phyloP scores from a whole-genome alignment of 225 moss, liverwort and hornwort genomes.

The Straminergon stramineum region DNA sequence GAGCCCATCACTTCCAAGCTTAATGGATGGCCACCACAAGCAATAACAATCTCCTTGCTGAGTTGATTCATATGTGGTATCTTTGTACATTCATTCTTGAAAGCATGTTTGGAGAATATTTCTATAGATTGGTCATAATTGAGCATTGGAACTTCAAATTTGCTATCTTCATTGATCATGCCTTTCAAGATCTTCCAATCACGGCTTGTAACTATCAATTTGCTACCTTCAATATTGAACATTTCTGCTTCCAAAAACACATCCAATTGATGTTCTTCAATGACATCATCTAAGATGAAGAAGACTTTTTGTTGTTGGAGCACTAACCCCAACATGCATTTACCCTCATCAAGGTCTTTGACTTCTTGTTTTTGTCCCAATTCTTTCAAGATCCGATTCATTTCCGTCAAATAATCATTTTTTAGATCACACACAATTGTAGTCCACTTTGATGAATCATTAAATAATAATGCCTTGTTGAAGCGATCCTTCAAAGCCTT shows the following conservation, averaged over 20 bases:
- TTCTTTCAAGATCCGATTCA: neutral
- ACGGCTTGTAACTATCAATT: neutral
- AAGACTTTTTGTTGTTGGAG: neutral
- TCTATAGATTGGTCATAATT: neutral
- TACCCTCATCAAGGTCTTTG: neutral
- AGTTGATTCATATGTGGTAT: neutral
- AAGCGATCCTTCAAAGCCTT: neutral
- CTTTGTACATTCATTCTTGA: neutral
- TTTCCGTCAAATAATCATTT: neutral
- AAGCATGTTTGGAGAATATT: neutral
- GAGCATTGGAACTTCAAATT: neutral
- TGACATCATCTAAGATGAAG: neutral
- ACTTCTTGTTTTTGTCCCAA: neutral
- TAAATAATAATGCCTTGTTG: neutral
- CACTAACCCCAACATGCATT: neutral
- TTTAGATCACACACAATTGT: neutral
- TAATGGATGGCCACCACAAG: neutral
- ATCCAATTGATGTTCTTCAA: neutral
- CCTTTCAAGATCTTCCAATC: neutral
- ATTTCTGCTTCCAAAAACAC: neutral
- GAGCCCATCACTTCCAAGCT: neutral
- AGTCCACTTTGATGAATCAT: neutral
- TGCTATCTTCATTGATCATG: neutral
- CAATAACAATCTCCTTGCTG: neutral
- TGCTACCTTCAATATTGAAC: neutral